phyloP scores from a whole-genome alignment of 331 rosid genomes.

The Quercus phellos region DNA sequence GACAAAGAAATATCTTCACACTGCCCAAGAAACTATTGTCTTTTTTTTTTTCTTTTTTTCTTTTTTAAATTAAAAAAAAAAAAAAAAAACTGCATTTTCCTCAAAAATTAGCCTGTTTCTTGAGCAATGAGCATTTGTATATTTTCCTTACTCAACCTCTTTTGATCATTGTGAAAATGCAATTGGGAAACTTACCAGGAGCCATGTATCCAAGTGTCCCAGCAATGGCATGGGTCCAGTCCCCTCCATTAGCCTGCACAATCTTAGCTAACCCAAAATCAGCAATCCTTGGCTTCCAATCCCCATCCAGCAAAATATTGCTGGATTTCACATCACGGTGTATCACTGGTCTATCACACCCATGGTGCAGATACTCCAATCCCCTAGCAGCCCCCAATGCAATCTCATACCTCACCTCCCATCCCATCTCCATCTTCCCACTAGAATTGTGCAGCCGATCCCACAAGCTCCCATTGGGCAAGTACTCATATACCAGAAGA shows the following conservation, averaged over 20 bases:
- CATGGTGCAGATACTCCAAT: conserved; percentile 86
- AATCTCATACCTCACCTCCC: conserved; percentile 76
- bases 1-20: no score
- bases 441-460: conserved; percentile 62
- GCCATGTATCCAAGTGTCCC: conserved; percentile 92
- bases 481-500: conserved; percentile 80
- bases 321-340: conserved; percentile 94
- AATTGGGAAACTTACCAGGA: conserved; percentile 59
- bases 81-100: neutral
- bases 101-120: neutral
- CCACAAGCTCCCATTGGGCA: conserved; percentile 90
- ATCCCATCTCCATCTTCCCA: conserved; percentile 49
- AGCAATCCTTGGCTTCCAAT: conserved; percentile 92
- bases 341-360: conserved; percentile 71
- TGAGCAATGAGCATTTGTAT: neutral
- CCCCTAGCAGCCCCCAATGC: conserved; percentile 94
- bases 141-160: neutral
- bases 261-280: conserved; percentile 96
- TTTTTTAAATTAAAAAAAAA: no score
- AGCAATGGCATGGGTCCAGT: conserved; percentile 65
- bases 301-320: conserved; percentile 70
- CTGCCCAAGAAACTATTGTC: no score
- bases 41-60: no score
- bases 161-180: no score
- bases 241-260: conserved; percentile 55